Evolutionary conservation across 352 stramenopile genomes (phyloP).

Genomic region (Globisporangium perplexum): DNA sequence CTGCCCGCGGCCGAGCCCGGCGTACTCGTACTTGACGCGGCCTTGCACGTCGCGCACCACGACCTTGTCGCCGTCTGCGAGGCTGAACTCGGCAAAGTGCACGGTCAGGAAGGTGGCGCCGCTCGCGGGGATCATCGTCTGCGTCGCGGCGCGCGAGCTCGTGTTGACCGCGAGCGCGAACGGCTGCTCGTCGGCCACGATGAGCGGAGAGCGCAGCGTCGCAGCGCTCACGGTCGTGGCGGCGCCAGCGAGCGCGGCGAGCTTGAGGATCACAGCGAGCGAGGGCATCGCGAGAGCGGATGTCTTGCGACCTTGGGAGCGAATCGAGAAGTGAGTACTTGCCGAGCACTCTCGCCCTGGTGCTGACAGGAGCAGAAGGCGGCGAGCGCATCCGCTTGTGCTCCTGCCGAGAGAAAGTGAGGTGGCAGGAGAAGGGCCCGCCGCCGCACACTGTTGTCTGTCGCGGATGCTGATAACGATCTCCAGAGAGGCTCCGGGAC

Average conservation of each 20-base stretch:
- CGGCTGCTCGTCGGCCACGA: slow-evolving; percentile 18
- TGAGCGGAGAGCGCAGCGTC: slow-evolving; percentile 7
- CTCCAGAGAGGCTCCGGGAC: neutral
- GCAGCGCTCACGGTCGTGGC: neutral
- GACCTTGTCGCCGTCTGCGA: slow-evolving; percentile 24
- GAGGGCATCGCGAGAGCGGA: neutral
- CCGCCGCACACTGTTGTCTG: neutral
- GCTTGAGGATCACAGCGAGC: neutral
- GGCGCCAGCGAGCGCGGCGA: neutral
- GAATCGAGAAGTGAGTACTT: neutral
- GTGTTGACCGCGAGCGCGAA: slow-evolving; percentile 21
- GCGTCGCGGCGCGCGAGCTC: slow-evolving; percentile 10
- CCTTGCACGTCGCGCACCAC: slow-evolving; percentile 15
- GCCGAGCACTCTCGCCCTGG: no score
- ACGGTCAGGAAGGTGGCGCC: slow-evolving; percentile 31
- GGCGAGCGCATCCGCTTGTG: neutral
- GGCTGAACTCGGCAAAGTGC: slow-evolving; percentile 33
- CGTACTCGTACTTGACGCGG: slow-evolving; percentile 19
- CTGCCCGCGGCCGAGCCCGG: slow-evolving; percentile 20
- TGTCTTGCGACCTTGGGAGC: neutral
- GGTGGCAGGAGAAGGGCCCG: neutral
- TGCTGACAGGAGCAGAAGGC: neutral
- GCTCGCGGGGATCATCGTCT: slow-evolving; percentile 14
- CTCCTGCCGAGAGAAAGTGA: no score
- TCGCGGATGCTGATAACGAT: neutral